phyloP scores from a whole-genome alignment of 2,329 filamentous ascomycete species.

The Acarospora socialis region DNA sequence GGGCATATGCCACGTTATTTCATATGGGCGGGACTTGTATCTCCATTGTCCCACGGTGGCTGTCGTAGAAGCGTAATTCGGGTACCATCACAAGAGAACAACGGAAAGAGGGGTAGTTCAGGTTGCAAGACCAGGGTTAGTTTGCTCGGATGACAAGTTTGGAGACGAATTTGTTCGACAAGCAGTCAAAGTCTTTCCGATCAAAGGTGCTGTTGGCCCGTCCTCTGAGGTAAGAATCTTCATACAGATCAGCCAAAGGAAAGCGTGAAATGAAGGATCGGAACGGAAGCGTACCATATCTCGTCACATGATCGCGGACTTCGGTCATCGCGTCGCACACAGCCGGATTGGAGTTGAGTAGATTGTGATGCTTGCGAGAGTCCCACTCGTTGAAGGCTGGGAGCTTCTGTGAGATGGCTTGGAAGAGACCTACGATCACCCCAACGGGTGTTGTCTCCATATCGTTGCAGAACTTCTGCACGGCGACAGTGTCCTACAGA shows the following conservation, averaged over 20 bases:
- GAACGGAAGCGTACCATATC: constrained; percentile 61
- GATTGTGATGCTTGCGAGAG: constrained; percentile 73
- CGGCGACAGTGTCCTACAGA: constrained; percentile 52
- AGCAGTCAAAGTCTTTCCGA: constrained; percentile 79
- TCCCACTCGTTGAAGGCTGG: constrained; percentile 91
- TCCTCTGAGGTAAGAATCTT: constrained; percentile 75
- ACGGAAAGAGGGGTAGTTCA: too few relatives aligned
- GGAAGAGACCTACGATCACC: constrained; percentile 92
- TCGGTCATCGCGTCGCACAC: constrained; percentile 95
- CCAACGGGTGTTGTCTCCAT: constrained; percentile 95
- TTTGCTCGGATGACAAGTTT: constrained; percentile 93
- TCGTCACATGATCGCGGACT: constrained; percentile 79
- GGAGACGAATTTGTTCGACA: constrained; percentile 95
- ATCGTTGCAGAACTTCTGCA: constrained; percentile 88
- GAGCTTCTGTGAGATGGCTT: constrained; percentile 93
- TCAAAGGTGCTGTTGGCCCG: constrained; percentile 74
- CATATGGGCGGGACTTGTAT: too few relatives aligned
- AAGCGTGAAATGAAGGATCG: constrained; percentile 3
- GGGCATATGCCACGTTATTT: too few relatives aligned
- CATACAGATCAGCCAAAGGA: constrained; percentile 27
- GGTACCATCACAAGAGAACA: too few relatives aligned
- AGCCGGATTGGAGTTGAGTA: constrained; percentile 79
- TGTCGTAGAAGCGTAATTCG: too few relatives aligned
- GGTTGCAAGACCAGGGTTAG: too few relatives aligned
- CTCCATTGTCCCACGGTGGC: too few relatives aligned